Percentiles rank a stretch among this genome's conserved stretches.
Conservation (phyloP, 2,329 filamentous ascomycete genomes). For the Cryphonectria nitschkei region DNA sequence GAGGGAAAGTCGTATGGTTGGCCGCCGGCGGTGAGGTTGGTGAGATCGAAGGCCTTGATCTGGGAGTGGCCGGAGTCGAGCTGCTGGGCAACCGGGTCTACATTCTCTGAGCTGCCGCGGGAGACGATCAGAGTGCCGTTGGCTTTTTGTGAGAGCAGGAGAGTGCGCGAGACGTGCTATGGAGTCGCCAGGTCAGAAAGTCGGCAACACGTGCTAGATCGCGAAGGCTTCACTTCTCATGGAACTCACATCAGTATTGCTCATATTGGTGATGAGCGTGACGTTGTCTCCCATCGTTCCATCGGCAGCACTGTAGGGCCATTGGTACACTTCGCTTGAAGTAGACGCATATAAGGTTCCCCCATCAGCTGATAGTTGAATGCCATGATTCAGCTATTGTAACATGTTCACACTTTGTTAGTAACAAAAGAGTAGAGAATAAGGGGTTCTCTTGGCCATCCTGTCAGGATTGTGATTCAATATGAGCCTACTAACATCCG, state of each 20-base stretch:
- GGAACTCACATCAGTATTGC: constrained; percentile 47
- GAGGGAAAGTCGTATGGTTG: constrained; percentile 51
- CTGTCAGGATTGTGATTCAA: background rate
- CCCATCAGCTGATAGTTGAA: constrained; percentile 57
- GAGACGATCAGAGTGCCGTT: constrained; percentile 66
- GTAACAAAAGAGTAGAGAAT: background rate
- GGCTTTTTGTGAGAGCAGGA: constrained; percentile 61
- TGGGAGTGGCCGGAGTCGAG: constrained; percentile 64
- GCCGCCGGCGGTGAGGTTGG: constrained; percentile 35
- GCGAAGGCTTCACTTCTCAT: background rate
- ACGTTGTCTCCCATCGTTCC: constrained; percentile 50
- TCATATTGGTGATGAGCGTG: constrained; percentile 66
- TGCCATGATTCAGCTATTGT: constrained; percentile 58
- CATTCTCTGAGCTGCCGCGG: constrained; percentile 65
- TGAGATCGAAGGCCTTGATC: constrained; percentile 61
- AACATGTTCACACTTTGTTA: background rate
- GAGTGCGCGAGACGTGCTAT: constrained; percentile 65
- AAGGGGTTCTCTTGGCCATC: background rate
- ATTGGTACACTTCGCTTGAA: constrained; percentile 61
- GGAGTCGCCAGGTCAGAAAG: background rate
- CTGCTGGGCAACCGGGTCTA: constrained; percentile 59
- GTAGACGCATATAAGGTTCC: constrained; percentile 62
- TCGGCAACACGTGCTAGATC: background rate
- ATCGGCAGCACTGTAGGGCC: constrained; percentile 63
- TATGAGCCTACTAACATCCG: constrained; percentile 37